Evolutionary conservation across 2,329 filamentous ascomycete genomes (phyloP), one percentile per base, ranked within the genome.

Genomic region (Zarea fungicola): DNA sequence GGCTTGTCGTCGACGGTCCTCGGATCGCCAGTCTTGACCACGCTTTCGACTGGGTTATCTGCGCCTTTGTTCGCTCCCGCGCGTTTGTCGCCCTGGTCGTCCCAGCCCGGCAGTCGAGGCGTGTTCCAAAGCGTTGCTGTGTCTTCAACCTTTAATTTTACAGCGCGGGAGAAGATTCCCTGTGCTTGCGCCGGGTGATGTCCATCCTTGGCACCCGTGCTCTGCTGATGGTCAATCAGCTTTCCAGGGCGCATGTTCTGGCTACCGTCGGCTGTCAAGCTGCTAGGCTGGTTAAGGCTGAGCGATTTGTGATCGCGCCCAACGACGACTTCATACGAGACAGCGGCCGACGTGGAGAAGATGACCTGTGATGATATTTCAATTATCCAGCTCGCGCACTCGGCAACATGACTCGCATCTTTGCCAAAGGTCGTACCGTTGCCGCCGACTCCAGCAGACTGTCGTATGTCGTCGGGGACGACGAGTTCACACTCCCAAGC

Each of bases 331-430:
- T 99, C 93, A 64, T 89, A 99, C 56, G 85, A 83, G 3, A 97
- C 92, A 11, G 85, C 84, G 1, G 91, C 93, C 26, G 87, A 90
- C 23, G 80, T 83, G 3, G 93, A 97, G 65, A 99, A 99, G 41
- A 99, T 82, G 54, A 97, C 87, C 67, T 99, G 93, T 14, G 89
- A 95, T 31, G 89, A 75, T 37, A 99, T 81, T 68, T 99, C 93
- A 39, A 99, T 81, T 47, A 96, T 75, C 93, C 93, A 99, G 19
- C 83, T 86, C 47, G 86, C 81, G 53, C 77, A 84, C 52, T 79
- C 74, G 23, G 64, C 67, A 44, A 76, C 72, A 21, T 75, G 72
- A 40, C 69, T 65, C 2, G 67, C 60, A 7, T 65, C 65, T 42
- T 70, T 66, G 13, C 71, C 73, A 53, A 80, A 78, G 4, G 44